Conservation (phyloP, 345 rosid species). For the Arabidopsis suecica region DNA sequence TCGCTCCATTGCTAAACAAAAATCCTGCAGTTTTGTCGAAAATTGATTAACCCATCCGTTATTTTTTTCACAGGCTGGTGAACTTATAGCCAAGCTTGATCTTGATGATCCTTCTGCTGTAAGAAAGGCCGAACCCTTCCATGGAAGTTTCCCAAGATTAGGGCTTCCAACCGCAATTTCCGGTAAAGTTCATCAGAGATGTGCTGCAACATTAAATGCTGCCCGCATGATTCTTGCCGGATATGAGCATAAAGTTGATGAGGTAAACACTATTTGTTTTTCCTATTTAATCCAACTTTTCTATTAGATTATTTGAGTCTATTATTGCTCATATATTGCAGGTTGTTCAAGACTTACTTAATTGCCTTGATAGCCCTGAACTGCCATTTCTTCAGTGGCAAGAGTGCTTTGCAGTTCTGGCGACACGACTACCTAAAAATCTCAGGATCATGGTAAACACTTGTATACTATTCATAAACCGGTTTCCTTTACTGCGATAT, state of each 20-base stretch:
- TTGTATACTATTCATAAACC: constrained; percentile 16
- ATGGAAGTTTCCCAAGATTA: constrained; percentile 84
- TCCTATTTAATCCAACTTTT: constrained; percentile 14
- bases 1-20: constrained; percentile 5
- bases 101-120: constrained; percentile 99
- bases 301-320: constrained; percentile 14
- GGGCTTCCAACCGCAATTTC: constrained; percentile 96
- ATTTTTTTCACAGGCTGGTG: constrained; percentile 78
- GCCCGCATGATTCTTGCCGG: constrained; percentile 99
- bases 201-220: constrained; percentile 92
- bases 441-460: constrained; percentile 74
- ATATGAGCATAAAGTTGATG: constrained; percentile 90
- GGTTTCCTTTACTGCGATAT: constrained; percentile 19
- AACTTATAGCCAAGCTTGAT: constrained; percentile 95
- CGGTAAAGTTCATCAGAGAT: constrained; percentile 98
- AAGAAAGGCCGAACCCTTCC: constrained; percentile 96
- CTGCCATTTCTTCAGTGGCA: constrained; percentile 99
- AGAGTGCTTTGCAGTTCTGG: constrained; percentile 93
- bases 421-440: constrained; percentile 91
- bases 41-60: constrained; percentile 16
- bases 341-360: constrained; percentile 92
- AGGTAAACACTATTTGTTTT: constrained; percentile 55
- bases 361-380: constrained; percentile 93
- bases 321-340: constrained; percentile 46
- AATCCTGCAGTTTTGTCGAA: background rate